These are phyloP conservation scores for Cladosporium colombiae DNA, from an alignment of 2,329 filamentous ascomycete species.

Conservation along the genomic window DNA sequence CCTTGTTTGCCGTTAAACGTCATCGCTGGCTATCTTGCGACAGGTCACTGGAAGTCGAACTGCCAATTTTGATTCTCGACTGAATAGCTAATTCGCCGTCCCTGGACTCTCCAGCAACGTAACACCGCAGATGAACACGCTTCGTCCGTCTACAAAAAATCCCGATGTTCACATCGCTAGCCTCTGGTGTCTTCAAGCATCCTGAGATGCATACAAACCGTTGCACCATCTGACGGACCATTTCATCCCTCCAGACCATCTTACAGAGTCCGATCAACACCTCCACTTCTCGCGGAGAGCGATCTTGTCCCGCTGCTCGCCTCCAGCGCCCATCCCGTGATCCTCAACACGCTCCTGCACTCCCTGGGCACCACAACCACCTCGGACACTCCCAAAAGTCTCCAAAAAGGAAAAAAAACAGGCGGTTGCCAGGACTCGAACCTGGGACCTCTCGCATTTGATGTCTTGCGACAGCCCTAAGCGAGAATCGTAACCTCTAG, in stretches of 20 bases:
- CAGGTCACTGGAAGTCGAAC: neutral
- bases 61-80: neutral
- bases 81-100: neutral
- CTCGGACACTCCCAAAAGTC: neutral
- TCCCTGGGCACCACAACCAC: neutral
- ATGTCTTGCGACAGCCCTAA: slow-evolving; percentile 2
- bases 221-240: neutral
- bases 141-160: neutral
- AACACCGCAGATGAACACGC: neutral
- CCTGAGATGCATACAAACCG: neutral
- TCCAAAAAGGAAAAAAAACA: slow-evolving; percentile 12
- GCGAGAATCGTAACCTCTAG: slow-evolving; percentile 20
- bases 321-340: neutral
- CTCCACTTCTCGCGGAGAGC: neutral
- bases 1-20: neutral
- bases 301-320: neutral
- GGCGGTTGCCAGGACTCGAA: slow-evolving; percentile 15
- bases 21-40: neutral
- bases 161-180: no score
- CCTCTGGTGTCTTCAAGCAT: neutral
- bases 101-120: neutral
- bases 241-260: neutral
- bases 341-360: neutral
- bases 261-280: neutral
- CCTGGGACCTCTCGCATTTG: slow-evolving; percentile 17